phyloP scores from a whole-genome alignment of 1,284 basidiomycete species.

The Tranzscheliella williamsii region DNA sequence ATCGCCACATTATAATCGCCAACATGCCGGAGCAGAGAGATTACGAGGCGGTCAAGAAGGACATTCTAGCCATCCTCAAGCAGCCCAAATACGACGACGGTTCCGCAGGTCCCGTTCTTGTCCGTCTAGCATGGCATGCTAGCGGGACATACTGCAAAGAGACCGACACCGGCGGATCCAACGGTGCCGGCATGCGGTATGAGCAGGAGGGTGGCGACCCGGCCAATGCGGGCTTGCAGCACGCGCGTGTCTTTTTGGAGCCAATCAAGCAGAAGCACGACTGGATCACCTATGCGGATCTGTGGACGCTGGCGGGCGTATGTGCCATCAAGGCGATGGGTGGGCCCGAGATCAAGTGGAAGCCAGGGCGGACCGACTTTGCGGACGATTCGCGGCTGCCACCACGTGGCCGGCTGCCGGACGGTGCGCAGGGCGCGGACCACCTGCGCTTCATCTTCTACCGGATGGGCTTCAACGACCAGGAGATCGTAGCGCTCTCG shows the following conservation, averaged over 20 bases:
- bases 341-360: constrained; percentile 63
- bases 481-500: constrained; percentile 67
- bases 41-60: constrained; percentile 55
- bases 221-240: constrained; percentile 63
- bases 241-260: constrained; percentile 65
- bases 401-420: constrained; percentile 64
- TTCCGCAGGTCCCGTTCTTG: constrained; percentile 55
- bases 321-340: constrained; percentile 65
- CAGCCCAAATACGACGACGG: constrained; percentile 59
- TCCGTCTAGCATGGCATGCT: constrained; percentile 59
- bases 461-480: constrained; percentile 66
- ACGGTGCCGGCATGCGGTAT: constrained; percentile 63
- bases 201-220: constrained; percentile 62
- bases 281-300: constrained; percentile 66
- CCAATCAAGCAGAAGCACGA: constrained; percentile 65
- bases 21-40: constrained; percentile 46
- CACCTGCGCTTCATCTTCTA: constrained; percentile 65
- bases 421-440: constrained; percentile 64
- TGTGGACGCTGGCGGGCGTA: constrained; percentile 63
- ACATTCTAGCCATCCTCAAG: constrained; percentile 55
- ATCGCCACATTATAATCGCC: no score
- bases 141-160: constrained; percentile 59
- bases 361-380: constrained; percentile 65
- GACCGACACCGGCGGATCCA: constrained; percentile 64
- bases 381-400: constrained; percentile 59